Evolutionary conservation across 305 asterid genomes (phyloP).

Genomic region (Plantago lanceolata): DNA sequence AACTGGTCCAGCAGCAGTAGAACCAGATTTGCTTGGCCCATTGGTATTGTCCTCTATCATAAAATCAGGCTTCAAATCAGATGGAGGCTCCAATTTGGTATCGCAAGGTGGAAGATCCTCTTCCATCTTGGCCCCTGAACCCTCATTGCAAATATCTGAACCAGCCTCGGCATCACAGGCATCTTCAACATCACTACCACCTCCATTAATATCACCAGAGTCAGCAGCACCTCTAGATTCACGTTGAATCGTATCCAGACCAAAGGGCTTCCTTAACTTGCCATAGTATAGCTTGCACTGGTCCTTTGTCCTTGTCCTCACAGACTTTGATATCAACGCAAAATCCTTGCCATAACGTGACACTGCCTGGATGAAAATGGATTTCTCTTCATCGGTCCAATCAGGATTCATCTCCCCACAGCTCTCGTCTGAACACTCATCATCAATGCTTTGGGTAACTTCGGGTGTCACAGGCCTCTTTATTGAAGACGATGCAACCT

Average conservation of each 20-base stretch:
- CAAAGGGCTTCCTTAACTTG: slow-evolving; percentile 82
- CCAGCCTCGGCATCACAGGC: slow-evolving; percentile 57
- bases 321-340: slow-evolving; percentile 54
- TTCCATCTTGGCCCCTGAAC: slow-evolving; percentile 43
- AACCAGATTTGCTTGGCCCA: slow-evolving; percentile 33
- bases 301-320: slow-evolving; percentile 67
- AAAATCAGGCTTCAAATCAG: slow-evolving; percentile 43
- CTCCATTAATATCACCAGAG: slow-evolving; percentile 46
- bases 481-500: slow-evolving; percentile 38
- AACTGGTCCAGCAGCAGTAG: slow-evolving; percentile 34
- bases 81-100: slow-evolving; percentile 28
- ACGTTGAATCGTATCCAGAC: slow-evolving; percentile 52
- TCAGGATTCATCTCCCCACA: slow-evolving; percentile 76
- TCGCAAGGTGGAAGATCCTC: slow-evolving; percentile 36
- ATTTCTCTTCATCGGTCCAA: slow-evolving; percentile 95
- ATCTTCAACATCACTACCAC: slow-evolving; percentile 67
- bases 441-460: slow-evolving; percentile 57
- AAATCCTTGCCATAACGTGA: slow-evolving; percentile 82
- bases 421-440: slow-evolving; percentile 91
- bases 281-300: slow-evolving; percentile 85
- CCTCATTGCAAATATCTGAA: slow-evolving; percentile 36
- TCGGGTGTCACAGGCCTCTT: slow-evolving; percentile 67
- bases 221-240: slow-evolving; percentile 37
- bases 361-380: slow-evolving; percentile 61
- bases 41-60: slow-evolving; percentile 30